Base-by-base conservation (phyloP, 345 rosid species). In the Turnera subulata region DNA sequence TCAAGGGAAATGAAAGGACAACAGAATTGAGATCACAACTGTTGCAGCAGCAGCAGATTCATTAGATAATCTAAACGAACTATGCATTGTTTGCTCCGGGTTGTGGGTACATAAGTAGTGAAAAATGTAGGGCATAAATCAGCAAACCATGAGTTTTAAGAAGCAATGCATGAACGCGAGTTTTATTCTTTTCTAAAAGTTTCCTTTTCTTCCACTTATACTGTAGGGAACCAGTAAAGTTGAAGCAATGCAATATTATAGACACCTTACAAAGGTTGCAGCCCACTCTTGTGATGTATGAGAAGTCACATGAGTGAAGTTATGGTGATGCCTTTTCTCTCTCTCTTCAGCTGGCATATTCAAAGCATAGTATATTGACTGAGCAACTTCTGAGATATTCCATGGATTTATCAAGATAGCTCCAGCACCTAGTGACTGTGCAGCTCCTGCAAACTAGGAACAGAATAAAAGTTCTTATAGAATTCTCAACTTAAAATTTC, bases 201-300 rank as follows among this genome's bases (percentile, higher is more conserved):
- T 25, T 40, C 7, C 24, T 23, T 43, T 14, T 25, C 22, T 19
- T 38, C 44, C 46, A 24, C 18, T 37, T 58, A 13, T 22, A 52
- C 35, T 14, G 6, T 45, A 23, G 33, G n/a, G 12, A n/a, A 56
- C 62, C 3, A 38, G 29, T 38, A 38, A 43, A 14, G 4, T 48
- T 16, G 61, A 11, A 49, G 58, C 2, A 50, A 46, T 12, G 58
- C 43, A 25, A 44, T 40, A 55, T 20, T 37, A 46, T 50, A 33
- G 65, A 32, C 56, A 81, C 83, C 86, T 81, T 32, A 81, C 76
- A 64, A 81, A 81, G 13, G 83, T 81, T 68, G 80, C 81, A 59
- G 86, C 86, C 86, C 86, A 81, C 68, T 78, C 86, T 69, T 81
- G 86, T 50, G 86, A 75, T 29, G 86, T 78, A 65, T 81, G 86